These are phyloP conservation scores for Chlamydomonas asymmetrica DNA, from an alignment of 139 green algal species.

Conservation along the genomic window DNA sequence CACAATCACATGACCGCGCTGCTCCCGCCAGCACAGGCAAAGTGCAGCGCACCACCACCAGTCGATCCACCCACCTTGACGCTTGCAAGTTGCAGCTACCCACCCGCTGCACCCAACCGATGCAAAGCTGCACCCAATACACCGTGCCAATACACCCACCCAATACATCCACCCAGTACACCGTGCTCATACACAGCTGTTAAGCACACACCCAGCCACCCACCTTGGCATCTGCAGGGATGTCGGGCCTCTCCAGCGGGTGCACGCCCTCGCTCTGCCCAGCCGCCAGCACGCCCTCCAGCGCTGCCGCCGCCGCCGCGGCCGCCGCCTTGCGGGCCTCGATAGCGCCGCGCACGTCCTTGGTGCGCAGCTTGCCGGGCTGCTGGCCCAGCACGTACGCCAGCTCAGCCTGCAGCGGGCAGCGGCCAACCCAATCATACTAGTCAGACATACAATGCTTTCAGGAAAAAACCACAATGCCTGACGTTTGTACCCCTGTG, in stretches of 20 bases:
- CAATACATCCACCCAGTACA: too few relatives aligned
- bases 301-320: constrained; percentile 27
- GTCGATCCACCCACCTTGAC: too few relatives aligned
- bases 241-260: constrained; percentile 52
- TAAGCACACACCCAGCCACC: neutral
- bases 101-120: too few relatives aligned
- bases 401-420: constrained; percentile 57
- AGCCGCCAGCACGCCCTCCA: constrained; percentile 19
- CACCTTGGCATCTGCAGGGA: constrained; percentile 54
- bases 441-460: neutral
- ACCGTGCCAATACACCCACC: too few relatives aligned
- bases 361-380: constrained; percentile 52
- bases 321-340: constrained; percentile 29
- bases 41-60: too few relatives aligned
- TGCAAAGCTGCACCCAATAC: too few relatives aligned
- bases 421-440: too few relatives aligned
- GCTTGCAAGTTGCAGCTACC: too few relatives aligned
- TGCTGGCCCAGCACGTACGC: constrained; percentile 63
- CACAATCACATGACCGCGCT: too few relatives aligned
- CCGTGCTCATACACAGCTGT: neutral
- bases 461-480: constrained; percentile 17
- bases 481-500: too few relatives aligned
- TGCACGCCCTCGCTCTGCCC: constrained; percentile 27
- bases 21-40: too few relatives aligned
- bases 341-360: constrained; percentile 55